Evolutionary conservation across 805 yeast genomes (phyloP).

Genomic region (Starmerella vitae): DNA sequence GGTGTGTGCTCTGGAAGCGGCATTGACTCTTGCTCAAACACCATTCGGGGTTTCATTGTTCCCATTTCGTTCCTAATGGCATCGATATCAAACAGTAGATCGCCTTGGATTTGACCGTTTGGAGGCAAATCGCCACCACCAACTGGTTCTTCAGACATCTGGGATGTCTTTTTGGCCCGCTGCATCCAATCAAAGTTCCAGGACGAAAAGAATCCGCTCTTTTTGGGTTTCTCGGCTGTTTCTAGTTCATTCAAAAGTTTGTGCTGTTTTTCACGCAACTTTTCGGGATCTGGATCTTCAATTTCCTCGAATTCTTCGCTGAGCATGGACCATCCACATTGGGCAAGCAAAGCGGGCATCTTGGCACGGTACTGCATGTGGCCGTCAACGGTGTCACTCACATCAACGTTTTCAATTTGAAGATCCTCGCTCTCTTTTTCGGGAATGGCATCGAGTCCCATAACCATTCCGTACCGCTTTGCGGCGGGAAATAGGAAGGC

Average conservation of each 20-base stretch:
- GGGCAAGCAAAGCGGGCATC: slow-evolving; percentile 66
- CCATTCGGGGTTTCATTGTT: slow-evolving; percentile 23
- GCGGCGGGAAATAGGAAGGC: slow-evolving; percentile 91
- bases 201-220: slow-evolving; percentile 26
- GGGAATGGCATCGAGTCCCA: slow-evolving; percentile 68
- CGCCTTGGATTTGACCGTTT: slow-evolving; percentile 24
- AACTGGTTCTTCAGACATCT: background rate
- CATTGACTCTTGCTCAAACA: slow-evolving; percentile 18
- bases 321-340: slow-evolving; percentile 64
- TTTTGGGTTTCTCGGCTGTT: slow-evolving; percentile 22
- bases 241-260: slow-evolving; percentile 62
- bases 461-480: slow-evolving; percentile 84
- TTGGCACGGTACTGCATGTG: slow-evolving; percentile 96
- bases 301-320: slow-evolving; percentile 89
- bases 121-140: background rate
- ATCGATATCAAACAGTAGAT: slow-evolving; percentile 30
- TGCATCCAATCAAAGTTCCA: slow-evolving; percentile 46
- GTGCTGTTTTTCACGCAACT: slow-evolving; percentile 61
- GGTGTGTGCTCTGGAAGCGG: slow-evolving; percentile 10
- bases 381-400: slow-evolving; percentile 78
- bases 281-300: slow-evolving; percentile 89
- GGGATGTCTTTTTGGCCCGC: slow-evolving; percentile 24
- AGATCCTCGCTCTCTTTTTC: slow-evolving; percentile 10
- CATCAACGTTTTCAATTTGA: slow-evolving; percentile 65
- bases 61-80: slow-evolving; percentile 29